Percentiles rank a stretch among this genome's conserved stretches.
These are phyloP conservation scores for Malassezia slooffiae DNA, from an alignment of 1,284 basidiomycete species.

Conservation along the genomic window DNA sequence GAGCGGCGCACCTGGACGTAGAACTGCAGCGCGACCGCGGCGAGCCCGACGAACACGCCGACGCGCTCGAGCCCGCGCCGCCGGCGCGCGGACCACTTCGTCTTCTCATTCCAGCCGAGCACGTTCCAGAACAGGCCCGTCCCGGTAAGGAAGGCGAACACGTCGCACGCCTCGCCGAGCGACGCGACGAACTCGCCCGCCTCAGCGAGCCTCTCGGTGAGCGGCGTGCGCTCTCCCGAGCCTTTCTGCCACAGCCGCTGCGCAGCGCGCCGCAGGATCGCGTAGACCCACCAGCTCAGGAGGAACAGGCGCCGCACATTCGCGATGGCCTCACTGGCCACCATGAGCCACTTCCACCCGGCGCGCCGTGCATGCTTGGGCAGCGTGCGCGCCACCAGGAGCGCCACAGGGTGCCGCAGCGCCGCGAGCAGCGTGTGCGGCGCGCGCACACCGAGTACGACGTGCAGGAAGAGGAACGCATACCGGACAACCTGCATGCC, in stretches of 20 bases:
- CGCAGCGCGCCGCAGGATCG: background rate
- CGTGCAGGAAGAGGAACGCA: slow-evolving; percentile 3
- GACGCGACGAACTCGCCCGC: slow-evolving; percentile 6
- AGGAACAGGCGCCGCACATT: slow-evolving; percentile 14
- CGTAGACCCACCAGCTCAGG: background rate
- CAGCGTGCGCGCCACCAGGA: background rate
- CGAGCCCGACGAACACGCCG: slow-evolving; percentile 25
- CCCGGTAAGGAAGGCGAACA: slow-evolving; percentile 22
- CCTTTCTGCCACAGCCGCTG: background rate
- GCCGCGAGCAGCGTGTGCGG: background rate
- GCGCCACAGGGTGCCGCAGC: slow-evolving; percentile 1
- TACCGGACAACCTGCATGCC: slow-evolving; percentile 10
- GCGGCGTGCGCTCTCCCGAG: background rate
- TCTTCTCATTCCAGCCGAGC: slow-evolving; percentile 18
- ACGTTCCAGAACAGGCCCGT: slow-evolving; percentile 31
- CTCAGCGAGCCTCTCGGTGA: slow-evolving; percentile 1
- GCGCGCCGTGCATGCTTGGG: background rate
- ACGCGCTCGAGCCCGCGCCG: slow-evolving; percentile 27
- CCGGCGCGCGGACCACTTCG: slow-evolving; percentile 18
- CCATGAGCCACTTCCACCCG: slow-evolving; percentile 1
- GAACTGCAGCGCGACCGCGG: slow-evolving; percentile 16
- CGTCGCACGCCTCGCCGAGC: slow-evolving; percentile 28
- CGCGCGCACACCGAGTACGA: background rate
- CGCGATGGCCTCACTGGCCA: slow-evolving; percentile 10
- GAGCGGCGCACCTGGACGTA: slow-evolving; percentile 1